Percentiles rank a stretch among this genome's conserved stretches.
Evolutionary conservation across 805 yeast species (phyloP).

Genomic region (Candida easanensis): DNA sequence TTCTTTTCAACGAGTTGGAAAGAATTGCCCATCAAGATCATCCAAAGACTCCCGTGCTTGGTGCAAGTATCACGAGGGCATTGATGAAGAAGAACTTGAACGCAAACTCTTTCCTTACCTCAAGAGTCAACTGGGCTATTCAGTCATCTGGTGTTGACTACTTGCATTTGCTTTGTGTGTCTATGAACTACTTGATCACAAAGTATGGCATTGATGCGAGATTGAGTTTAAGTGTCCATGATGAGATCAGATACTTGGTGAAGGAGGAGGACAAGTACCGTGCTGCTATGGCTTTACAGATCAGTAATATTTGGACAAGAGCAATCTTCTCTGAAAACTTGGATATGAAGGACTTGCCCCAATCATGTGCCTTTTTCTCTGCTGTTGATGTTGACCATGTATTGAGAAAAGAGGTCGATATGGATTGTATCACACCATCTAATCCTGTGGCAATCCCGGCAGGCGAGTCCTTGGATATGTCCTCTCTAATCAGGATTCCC

Average conservation of each 20-base stretch:
- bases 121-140: conserved; percentile 95
- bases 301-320: conserved; percentile 93
- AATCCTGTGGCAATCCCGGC: conserved; percentile 65
- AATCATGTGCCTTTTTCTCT: conserved; percentile 92
- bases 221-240: conserved; percentile 86
- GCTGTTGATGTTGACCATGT: conserved; percentile 89
- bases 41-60: conserved; percentile 88
- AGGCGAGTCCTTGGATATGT: conserved; percentile 75
- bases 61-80: conserved; percentile 91
- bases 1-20: conserved; percentile 86
- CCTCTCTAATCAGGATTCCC: conserved; percentile 41
- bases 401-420: conserved; percentile 86
- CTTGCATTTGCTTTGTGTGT: conserved; percentile 74
- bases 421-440: conserved; percentile 91
- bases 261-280: conserved; percentile 70
- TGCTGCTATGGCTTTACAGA: conserved; percentile 80
- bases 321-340: conserved; percentile 92
- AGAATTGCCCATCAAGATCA: conserved; percentile 75
- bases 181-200: conserved; percentile 80
- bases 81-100: conserved; percentile 63
- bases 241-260: conserved; percentile 82
- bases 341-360: conserved; percentile 88
- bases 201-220: conserved; percentile 71
- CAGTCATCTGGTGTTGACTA: conserved; percentile 98
- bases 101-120: conserved; percentile 70